phyloP scores from a whole-genome alignment of 768 basidiomycete species.

The Amanita jacksonii region DNA sequence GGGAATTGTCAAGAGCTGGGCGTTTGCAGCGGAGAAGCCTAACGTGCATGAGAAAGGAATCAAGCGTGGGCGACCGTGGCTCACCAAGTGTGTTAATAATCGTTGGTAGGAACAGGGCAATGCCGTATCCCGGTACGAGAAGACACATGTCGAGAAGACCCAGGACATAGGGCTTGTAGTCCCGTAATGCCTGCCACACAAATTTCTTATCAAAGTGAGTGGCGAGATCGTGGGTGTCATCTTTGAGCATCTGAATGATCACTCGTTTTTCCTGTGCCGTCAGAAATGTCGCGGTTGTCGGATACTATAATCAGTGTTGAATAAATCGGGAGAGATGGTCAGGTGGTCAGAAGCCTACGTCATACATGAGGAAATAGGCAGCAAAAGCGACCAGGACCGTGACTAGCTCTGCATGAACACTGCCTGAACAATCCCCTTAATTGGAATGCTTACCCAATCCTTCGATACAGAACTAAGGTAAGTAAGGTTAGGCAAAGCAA shows the following conservation, averaged over 20 bases:
- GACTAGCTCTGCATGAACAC: constrained; percentile 5
- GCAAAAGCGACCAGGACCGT: constrained; percentile 31
- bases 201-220: constrained; percentile 36
- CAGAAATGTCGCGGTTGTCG: constrained; percentile 49
- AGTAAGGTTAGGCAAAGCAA: background rate
- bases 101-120: constrained; percentile 41
- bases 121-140: constrained; percentile 34
- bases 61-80: background rate
- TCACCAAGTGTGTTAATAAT: constrained; percentile 35
- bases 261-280: constrained; percentile 31
- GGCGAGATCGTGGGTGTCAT: constrained; percentile 34
- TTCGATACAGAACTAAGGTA: constrained; percentile 34
- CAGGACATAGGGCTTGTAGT: constrained; percentile 35
- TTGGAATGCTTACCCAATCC: constrained; percentile 21
- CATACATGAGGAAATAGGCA: constrained; percentile 45
- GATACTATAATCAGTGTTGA: constrained; percentile 28
- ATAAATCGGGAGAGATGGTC: too few relatives aligned
- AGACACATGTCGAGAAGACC: constrained; percentile 33
- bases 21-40: constrained; percentile 38
- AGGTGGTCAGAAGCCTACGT: constrained; percentile 23
- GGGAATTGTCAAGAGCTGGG: constrained; percentile 41
- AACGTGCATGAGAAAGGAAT: background rate
- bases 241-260: constrained; percentile 32
- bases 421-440: background rate
- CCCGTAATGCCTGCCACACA: constrained; percentile 37